Percentiles rank a stretch among this genome's conserved stretches.
Evolutionary conservation across 2,329 filamentous ascomycete species (phyloP).

Genomic region (Penicillium freii): DNA sequence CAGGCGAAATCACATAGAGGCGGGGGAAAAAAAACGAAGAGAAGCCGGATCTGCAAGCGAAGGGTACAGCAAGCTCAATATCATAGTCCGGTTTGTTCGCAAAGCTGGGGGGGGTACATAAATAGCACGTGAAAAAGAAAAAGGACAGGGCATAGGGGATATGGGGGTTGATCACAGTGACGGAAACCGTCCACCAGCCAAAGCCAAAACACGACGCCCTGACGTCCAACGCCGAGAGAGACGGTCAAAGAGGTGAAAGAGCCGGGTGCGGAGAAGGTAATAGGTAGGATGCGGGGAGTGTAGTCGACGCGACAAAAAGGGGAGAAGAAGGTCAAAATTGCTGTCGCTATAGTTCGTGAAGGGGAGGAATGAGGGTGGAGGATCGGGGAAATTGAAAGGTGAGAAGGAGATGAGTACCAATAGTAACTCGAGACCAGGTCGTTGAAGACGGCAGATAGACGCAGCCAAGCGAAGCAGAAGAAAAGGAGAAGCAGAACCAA

Average conservation of each 20-base stretch:
- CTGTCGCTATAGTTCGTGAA: conserved; percentile 20
- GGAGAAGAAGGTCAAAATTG: conserved; percentile 13
- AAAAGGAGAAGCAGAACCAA: conserved; percentile 6
- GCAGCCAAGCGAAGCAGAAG: conserved; percentile 17
- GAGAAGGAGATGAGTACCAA: not conserved
- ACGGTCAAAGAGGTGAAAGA: conserved; percentile 34
- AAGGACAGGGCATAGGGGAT: conserved; percentile 29
- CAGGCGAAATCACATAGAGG: not conserved
- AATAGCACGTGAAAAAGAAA: conserved; percentile 8
- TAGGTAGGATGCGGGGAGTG: not conserved
- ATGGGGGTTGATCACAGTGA: conserved; percentile 11
- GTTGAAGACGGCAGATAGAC: conserved; percentile 11
- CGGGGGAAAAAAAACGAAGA: not conserved
- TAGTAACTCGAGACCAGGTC: conserved; percentile 8
- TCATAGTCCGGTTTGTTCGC: conserved; percentile 12
- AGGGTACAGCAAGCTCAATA: conserved; percentile 19
- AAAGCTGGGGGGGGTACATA: conserved; percentile 6
- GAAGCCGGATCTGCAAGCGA: conserved; percentile 10
- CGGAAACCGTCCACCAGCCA: conserved; percentile 23
- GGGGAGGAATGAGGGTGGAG: conserved; percentile 11
- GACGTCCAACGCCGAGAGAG: conserved; percentile 41
- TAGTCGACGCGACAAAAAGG: conserved; percentile 12
- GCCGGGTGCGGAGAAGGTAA: conserved; percentile 20
- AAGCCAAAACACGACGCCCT: conserved; percentile 40
- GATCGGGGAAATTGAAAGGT: conserved; percentile 2